Conservation (phyloP, 345 rosid genomes). For the Microcos paniculata region DNA sequence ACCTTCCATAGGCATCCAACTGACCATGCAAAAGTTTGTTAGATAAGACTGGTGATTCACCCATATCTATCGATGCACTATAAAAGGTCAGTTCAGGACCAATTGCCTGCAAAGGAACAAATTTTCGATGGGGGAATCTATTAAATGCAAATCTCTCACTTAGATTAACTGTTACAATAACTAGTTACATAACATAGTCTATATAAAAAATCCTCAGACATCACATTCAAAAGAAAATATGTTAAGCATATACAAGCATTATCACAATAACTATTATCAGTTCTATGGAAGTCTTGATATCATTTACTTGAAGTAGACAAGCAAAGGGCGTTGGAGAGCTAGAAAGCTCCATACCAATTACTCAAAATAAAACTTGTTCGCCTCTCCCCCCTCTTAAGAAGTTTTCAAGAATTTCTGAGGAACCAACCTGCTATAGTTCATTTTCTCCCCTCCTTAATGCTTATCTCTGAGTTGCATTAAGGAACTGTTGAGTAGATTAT, state of each 20-base stretch:
- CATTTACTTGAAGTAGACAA: background rate
- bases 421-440: too few relatives aligned
- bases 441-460: too few relatives aligned
- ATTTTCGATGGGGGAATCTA: slow-evolving; percentile 17
- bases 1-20: slow-evolving; percentile 87
- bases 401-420: background rate
- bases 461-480: background rate
- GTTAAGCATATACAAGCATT: background rate
- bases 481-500: background rate
- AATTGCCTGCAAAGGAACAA: slow-evolving; percentile 63
- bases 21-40: slow-evolving; percentile 93
- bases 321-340: background rate
- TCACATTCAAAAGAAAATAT: background rate
- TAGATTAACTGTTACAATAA: background rate
- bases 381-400: too few relatives aligned
- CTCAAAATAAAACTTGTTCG: background rate
- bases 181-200: background rate
- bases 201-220: background rate
- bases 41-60: slow-evolving; percentile 58
- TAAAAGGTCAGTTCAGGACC: slow-evolving; percentile 96
- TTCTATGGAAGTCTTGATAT: background rate
- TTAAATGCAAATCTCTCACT: background rate
- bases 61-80: slow-evolving; percentile 69
- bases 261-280: background rate
- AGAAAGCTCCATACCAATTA: background rate